Percentiles rank a stretch among this genome's conserved stretches.
phyloP scores from a whole-genome alignment of 2,329 filamentous ascomycete species.

The Blumeria hordei region DNA sequence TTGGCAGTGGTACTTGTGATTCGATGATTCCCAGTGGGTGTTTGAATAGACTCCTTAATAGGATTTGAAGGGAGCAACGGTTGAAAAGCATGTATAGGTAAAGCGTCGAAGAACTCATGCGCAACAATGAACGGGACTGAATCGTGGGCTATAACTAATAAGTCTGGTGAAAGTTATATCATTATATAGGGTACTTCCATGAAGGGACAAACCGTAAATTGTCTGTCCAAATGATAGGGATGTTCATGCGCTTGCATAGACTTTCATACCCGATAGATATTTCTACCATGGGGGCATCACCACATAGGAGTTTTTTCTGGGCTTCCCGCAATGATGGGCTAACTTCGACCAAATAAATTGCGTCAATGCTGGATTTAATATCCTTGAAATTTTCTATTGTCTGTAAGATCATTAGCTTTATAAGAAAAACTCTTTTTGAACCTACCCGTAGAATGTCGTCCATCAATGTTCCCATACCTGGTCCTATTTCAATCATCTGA shows the following conservation, averaged over 20 bases:
- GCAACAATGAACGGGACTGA: slow-evolving; percentile 83
- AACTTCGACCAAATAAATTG: slow-evolving; percentile 90
- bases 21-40: slow-evolving; percentile 19
- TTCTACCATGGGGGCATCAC: slow-evolving; percentile 41
- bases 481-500: slow-evolving; percentile 81
- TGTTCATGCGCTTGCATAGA: slow-evolving; percentile 46
- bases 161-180: not conserved
- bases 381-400: slow-evolving; percentile 64
- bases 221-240: slow-evolving; percentile 76
- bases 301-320: slow-evolving; percentile 66
- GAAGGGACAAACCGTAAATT: slow-evolving; percentile 17
- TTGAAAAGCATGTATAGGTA: slow-evolving; percentile 90
- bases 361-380: slow-evolving; percentile 53
- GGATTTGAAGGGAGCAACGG: slow-evolving; percentile 30
- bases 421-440: slow-evolving; percentile 4
- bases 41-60: slow-evolving; percentile 16
- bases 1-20: slow-evolving; percentile 13
- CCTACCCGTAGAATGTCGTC: slow-evolving; percentile 76
- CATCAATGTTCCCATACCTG: slow-evolving; percentile 88
- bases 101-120: slow-evolving; percentile 95
- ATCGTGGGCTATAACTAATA: slow-evolving; percentile 24
- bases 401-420: slow-evolving; percentile 19
- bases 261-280: slow-evolving; percentile 52
- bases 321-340: slow-evolving; percentile 51
- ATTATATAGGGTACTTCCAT: slow-evolving; percentile 3